Base-by-base conservation (phyloP, 441 rosid genomes). In the Brassica hybrid region DNA sequence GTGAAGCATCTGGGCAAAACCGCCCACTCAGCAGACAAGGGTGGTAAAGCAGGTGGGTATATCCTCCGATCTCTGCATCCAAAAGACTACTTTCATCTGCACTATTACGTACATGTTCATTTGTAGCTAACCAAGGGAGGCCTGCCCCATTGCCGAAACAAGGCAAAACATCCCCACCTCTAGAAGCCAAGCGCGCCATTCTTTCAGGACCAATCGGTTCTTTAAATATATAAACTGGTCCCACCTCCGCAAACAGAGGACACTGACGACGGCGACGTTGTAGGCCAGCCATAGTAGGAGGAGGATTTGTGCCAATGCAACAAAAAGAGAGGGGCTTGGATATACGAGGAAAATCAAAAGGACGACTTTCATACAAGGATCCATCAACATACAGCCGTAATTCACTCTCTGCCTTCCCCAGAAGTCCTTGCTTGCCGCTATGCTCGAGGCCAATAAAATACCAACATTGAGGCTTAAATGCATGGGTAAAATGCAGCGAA, bases 381-480 rank as follows among this genome's bases (percentile, higher is more conserved):
- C 99, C 99, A 81, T 96, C 97, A 85, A 96, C 87, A 78, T 93
- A 94, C 76, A 96, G 84, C 79, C 98, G 89, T 71, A 96, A 83
- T 71, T 94, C 98, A 89, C 97, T 90, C 81, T 93, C 99, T 32
- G 91, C 85, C 80, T 94, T 94, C 72, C 99, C 99, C 78, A 93
- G 78, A 62, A 96, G 81, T 68, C 96, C 98, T 77, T 88, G 97
- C 93, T 84, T 93, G 84, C 83, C 82, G 71, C 83, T 84, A 86
- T 96, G 98, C 87, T 96, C 99, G 58, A 96, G 85, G 45, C 98
- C 98, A 84, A 96, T 84, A 83, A 93, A 94, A 83, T 94, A 96
- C 99, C 99, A 94, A 84, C 98, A 90, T 41, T 96, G 98, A n/a
- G 99, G 97, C 88, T 94, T 93, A 81, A 96, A 96, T 77, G 98